These are phyloP conservation scores for Otatea glauca DNA, from an alignment of 176 grass and related monocot species.

Conservation along the genomic window DNA sequence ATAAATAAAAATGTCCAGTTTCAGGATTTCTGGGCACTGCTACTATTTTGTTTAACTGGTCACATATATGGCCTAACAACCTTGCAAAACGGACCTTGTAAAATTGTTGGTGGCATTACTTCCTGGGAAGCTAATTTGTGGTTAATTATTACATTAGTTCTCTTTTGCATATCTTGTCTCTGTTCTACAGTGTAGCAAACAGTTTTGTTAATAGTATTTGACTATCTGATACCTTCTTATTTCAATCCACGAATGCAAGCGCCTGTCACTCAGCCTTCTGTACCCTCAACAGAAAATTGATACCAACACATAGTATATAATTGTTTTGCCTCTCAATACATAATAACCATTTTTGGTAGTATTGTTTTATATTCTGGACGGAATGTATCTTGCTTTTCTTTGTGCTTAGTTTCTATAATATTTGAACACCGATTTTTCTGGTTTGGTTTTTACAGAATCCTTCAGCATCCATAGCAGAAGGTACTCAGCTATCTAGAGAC, in stretches of 20 bases:
- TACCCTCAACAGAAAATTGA: not conserved
- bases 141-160: not conserved
- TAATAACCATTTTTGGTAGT: not conserved
- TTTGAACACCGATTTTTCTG: conserved; percentile 11
- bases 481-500: conserved; percentile 69
- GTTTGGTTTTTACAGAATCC: conserved; percentile 53
- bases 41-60: not conserved
- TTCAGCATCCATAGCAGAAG: conserved; percentile 62
- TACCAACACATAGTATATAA: not conserved
- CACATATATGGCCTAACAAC: not conserved
- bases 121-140: not conserved
- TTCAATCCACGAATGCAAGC: not conserved
- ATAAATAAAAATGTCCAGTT: not conserved
- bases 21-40: not conserved
- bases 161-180: not conserved
- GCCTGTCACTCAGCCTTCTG: not conserved
- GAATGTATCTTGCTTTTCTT: conserved; percentile 1
- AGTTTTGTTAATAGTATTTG: conserved; percentile 5
- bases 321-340: not conserved
- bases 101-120: not conserved
- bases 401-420: conserved; percentile 6
- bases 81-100: not conserved
- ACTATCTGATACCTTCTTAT: not conserved
- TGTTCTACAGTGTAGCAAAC: not conserved
- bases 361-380: conserved; percentile 2